Evolutionary conservation across 1,284 basidiomycete species (phyloP).

Genomic region (Tremellales sp.): DNA sequence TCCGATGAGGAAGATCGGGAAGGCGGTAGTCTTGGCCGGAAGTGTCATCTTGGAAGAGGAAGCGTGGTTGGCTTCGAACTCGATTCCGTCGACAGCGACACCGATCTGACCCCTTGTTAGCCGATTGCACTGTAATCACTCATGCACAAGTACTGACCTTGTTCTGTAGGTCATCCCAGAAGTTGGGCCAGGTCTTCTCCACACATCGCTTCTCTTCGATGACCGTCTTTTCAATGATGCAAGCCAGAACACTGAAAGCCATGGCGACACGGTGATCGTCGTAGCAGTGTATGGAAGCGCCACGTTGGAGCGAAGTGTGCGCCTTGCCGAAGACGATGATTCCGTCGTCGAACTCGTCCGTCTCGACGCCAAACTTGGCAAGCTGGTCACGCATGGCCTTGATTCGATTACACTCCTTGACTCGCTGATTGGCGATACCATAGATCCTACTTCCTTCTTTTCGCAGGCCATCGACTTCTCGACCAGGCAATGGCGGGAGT

Average conservation of each 20-base stretch:
- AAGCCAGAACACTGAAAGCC: conserved; percentile 89
- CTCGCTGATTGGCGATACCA: conserved; percentile 96
- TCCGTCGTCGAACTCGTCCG: conserved; percentile 88
- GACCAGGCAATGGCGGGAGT: conserved; percentile 50
- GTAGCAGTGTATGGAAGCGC: conserved; percentile 84
- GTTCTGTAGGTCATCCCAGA: conserved; percentile 97
- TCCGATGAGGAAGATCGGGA: conserved; percentile 81
- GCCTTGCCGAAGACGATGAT: conserved; percentile 82
- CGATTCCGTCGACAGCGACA: conserved; percentile 79
- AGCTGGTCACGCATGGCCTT: conserved; percentile 94
- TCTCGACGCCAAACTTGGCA: conserved; percentile 91
- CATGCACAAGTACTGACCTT: conserved; percentile 56
- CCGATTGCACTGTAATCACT: background rate
- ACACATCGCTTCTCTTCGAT: conserved; percentile 97
- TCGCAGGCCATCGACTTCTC: conserved; percentile 40
- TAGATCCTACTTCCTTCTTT: conserved; percentile 70
- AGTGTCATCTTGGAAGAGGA: conserved; percentile 44
- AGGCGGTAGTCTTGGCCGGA: conserved; percentile 43
- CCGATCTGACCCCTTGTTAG: conserved; percentile 66
- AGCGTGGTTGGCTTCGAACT: conserved; percentile 54
- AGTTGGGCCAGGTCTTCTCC: conserved; percentile 99
- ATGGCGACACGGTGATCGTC: conserved; percentile 99
- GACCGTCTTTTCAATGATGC: conserved; percentile 68
- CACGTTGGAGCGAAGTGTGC: conserved; percentile 59
- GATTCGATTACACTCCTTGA: conserved; percentile 98